Conservation (phyloP, 2,329 filamentous ascomycete genomes). For the Plenodomus biglobosus region DNA sequence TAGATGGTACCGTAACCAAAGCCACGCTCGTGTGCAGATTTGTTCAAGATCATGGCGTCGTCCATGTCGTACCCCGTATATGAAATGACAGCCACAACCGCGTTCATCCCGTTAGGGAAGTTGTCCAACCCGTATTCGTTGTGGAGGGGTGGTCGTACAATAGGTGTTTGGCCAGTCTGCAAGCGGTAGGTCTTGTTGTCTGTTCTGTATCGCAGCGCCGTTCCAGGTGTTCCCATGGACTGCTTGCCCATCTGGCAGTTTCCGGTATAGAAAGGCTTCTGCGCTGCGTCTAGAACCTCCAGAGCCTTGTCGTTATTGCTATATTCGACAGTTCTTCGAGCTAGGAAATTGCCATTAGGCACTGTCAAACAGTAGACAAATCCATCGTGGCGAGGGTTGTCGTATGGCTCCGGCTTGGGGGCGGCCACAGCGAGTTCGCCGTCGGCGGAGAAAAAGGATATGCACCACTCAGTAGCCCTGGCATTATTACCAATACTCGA, state of each 20-base stretch:
- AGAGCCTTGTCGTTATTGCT: conserved; percentile 6
- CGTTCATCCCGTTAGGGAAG: conserved; percentile 95
- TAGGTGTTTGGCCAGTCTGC: conserved; percentile 92
- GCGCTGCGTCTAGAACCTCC: conserved; percentile 9
- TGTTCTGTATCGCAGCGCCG: conserved; percentile 80
- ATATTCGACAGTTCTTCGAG: conserved; percentile 5
- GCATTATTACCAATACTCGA: conserved; percentile 3
- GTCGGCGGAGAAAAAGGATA: conserved; percentile 5
- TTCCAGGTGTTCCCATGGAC: conserved; percentile 94
- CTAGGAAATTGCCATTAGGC: conserved; percentile 6
- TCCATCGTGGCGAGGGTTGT: conserved; percentile 6
- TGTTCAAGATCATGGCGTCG: conserved; percentile 99
- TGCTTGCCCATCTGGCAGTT: conserved; percentile 81
- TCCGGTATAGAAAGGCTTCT: conserved; percentile 7
- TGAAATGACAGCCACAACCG: conserved; percentile 94
- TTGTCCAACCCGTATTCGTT: conserved; percentile 97
- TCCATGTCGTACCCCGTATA: conserved; percentile 99
- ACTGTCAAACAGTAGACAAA: conserved; percentile 8
- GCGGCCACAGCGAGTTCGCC: conserved; percentile 5
- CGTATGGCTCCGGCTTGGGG: conserved; percentile 5
- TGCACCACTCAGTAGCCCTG: conserved; percentile 5
- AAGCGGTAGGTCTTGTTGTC: conserved; percentile 97
- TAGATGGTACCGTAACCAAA: conserved; percentile 97
- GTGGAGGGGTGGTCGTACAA: conserved; percentile 88
- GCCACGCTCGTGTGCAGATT: conserved; percentile 91